Evolutionary conservation across 805 yeast species (phyloP), one percentile per base, ranked within the genome.

Genomic region (Kluyveromyces wickerhamii): DNA sequence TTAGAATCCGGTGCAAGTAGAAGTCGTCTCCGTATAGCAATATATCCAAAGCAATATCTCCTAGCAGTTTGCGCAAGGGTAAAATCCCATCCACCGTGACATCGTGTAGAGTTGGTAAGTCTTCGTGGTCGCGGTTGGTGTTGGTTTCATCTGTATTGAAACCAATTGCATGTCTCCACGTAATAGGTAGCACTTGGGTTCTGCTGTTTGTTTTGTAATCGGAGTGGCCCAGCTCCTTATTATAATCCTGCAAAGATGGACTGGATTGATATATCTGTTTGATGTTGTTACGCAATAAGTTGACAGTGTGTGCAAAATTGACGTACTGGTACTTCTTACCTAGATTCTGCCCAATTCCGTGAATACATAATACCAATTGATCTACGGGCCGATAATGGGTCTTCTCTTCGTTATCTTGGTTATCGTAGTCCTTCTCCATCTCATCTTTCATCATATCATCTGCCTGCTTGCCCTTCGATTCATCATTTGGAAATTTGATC

Each of bases 271-370:
- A 71, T 4, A 76, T 64, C 4, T 58, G 55, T 43, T 71, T 77
- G 64, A 82, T 63, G 30, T 77, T 70, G 34, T 67, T 62, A 39
- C 87, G 60, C 42, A 88, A 56, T 21, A 71, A 66, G 47, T 81
- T 83, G 21, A 86, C 73, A 23, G 87, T 87, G 52, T 87, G 95
- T 7, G 86, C 77, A 62, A 89, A 92, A 57, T 85, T 85, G 17
- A 89, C 79, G 34, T 80, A 77, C 46, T 87, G 88, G 50, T 80
- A 77, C 48, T 74, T 74, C 29, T 76, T 66, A 2, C 95, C 94
- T 34, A 92, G 62, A 12, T 78, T 73, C 58, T 89, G 98, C 2
- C 97, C 98, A 40, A 89, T 84, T 0, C 98, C 98, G 61, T 89
- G 98, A 19, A 89, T 73, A 51, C 96, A 86, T n/a, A 89, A 63